phyloP scores from a whole-genome alignment of 345 rosid genomes.

The Acer campestre region DNA sequence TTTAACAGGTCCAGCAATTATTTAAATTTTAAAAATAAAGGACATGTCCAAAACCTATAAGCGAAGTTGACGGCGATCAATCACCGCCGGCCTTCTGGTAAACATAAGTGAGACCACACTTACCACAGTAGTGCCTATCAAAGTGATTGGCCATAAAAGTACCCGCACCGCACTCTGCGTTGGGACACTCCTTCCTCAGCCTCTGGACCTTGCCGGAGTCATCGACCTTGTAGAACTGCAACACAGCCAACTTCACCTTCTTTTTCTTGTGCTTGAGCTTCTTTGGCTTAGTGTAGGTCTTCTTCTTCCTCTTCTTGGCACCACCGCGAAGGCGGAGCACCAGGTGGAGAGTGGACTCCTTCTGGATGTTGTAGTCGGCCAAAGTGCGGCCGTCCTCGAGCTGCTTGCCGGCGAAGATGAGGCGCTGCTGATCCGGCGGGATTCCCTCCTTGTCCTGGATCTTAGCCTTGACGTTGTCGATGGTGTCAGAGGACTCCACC shows the following conservation, averaged over 20 bases:
- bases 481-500: slow-evolving; percentile 68
- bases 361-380: slow-evolving; percentile 57
- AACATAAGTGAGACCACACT: slow-evolving; percentile 71
- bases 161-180: slow-evolving; percentile 63
- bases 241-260: slow-evolving; percentile 70
- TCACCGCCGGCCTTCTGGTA: slow-evolving; percentile 70
- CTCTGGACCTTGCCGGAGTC: slow-evolving; percentile 65
- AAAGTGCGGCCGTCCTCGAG: slow-evolving; percentile 63
- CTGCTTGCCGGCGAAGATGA: slow-evolving; percentile 73
- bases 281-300: slow-evolving; percentile 75
- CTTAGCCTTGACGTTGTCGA: slow-evolving; percentile 73
- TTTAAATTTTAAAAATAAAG: neutral
- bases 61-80: slow-evolving; percentile 9
- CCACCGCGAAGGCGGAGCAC: slow-evolving; percentile 60
- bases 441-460: slow-evolving; percentile 72
- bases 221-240: slow-evolving; percentile 71
- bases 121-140: slow-evolving; percentile 77
- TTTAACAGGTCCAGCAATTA: slow-evolving; percentile 8
- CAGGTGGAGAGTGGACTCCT: slow-evolving; percentile 57
- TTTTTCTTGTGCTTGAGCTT: slow-evolving; percentile 71
- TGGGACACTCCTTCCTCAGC: slow-evolving; percentile 71
- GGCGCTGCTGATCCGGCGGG: slow-evolving; percentile 73
- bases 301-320: slow-evolving; percentile 71
- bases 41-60: neutral
- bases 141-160: slow-evolving; percentile 76